Base-by-base conservation (phyloP, 495 filamentous ascomycete genomes). In the Xylaria grammica region DNA sequence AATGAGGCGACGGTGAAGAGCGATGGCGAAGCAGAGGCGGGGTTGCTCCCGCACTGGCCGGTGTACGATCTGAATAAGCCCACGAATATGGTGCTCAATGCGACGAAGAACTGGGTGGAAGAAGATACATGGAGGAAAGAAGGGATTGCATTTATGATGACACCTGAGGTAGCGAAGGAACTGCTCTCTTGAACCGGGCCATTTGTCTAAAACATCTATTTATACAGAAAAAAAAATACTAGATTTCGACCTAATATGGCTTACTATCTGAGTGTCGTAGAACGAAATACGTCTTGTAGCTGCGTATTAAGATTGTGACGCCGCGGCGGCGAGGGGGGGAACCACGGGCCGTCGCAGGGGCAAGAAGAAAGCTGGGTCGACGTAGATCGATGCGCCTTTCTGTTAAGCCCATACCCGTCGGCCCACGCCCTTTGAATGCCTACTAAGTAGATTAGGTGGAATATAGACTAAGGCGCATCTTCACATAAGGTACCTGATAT, bases 61-160 rank as follows among this genome's bases (percentile, higher is more conserved):
- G 63, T 61, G 36, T 85, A 86, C 64, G 66, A 65, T n/a, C 56
- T 72, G 6, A 54, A 66, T 13, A 69, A 63, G 9, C 82, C 84
- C 17, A 71, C 40, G 66, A 79, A 78, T 51, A 80, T 82, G 70
- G 78, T 81, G 19, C 57, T 83, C 32, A 75, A 80, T 34, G 71
- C 76, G 9, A 77, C 78, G 45, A 67, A 67, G 27, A 74, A 74
- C 36, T 78, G 69, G 51, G 67, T 77, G 0, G 80, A 83, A 65
- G 50, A 32, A 3, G 78, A 78, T 63, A 78, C 72, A 10, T 82
- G 72, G 51, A 65, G 78, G 27, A 75, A 73, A 60, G 76, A 75
- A 38, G 78, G 73, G 9, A 81, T 80, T 56, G 76, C 60, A 9
- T 81, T 73, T 61, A 76, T 80, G 26, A 79, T 79, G 62, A 71